Base-by-base conservation (phyloP, 2,329 filamentous ascomycete genomes). In the Amylocarpus encephaloides region DNA sequence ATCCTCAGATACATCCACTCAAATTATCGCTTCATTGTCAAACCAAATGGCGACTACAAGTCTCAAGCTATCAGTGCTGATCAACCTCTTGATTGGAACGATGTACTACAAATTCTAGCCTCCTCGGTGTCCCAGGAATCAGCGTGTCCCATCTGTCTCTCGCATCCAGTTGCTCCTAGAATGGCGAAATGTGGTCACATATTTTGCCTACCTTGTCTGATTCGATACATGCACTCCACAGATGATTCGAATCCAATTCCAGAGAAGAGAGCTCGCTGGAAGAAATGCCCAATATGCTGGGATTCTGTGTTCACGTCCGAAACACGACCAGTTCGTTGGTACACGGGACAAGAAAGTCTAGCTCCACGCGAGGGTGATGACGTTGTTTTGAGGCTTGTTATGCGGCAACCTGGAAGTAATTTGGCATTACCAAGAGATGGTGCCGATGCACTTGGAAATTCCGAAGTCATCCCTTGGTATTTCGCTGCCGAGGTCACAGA, bases 121-220 rank as follows among this genome's bases (percentile, higher is more conserved):
- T 97, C 92, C 1, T 80, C 87, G 50, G 83, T 93, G 67, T 95
- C 91, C 0, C 93, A 98, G 69, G 77, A 83, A 39, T 80, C 91
- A 2, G 89, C 87, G 18, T 98, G 93, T 66, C 93, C 93, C 0
- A 98, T 98, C 48, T 98, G 93, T 64, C 79, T 98, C 26, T 95
- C 87, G 1, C 88, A 87, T 49, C 93, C 93, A 1, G 88, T 95
- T 15, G 93, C 93, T 6, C 91, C 93, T 30, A 83, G 93, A 49
- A 98, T 98, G 92, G 91, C 93, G 38, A 92, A 85, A 64, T 98
- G 93, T 64, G 93, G 93, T 1, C 93, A 98, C 66, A 95, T 98
- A 11, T 97, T 96, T 67, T 98, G 93, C 66, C 73, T 97, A 32
- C 85, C 93, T 5, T 98, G 93, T 66, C 71, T 97, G 54, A 88